These are phyloP conservation scores for Colletotrichum simmondsii DNA, from an alignment of 2,329 filamentous ascomycete species.

Conservation along the genomic window DNA sequence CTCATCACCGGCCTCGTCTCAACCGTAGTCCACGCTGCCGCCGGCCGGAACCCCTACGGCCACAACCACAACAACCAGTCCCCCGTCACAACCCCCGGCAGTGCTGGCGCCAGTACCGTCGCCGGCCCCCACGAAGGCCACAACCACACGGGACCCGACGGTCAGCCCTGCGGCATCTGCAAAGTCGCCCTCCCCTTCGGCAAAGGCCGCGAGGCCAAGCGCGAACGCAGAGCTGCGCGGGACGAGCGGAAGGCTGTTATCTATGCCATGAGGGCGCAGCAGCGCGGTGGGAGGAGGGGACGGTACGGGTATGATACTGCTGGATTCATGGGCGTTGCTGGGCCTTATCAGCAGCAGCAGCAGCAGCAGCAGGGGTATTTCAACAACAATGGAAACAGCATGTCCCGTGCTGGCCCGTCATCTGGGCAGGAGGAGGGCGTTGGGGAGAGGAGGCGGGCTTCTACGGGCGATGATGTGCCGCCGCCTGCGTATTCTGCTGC, in stretches of 20 bases:
- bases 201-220: conserved; percentile 25
- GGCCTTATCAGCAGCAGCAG: not conserved
- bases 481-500: conserved; percentile 27
- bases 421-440: conserved; percentile 11
- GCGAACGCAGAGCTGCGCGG: conserved; percentile 14
- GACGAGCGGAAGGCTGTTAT: conserved; percentile 25
- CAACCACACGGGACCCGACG: not conserved
- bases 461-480: not conserved
- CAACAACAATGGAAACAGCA: not conserved
- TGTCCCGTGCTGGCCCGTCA: not conserved
- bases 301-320: not conserved
- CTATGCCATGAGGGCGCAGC: conserved; percentile 27
- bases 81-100: not conserved
- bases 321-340: not conserved
- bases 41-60: conserved; percentile 29
- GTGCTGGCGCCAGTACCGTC: not conserved
- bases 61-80: conserved; percentile 18
- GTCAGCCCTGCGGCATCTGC: conserved; percentile 31
- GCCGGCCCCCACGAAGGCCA: not conserved
- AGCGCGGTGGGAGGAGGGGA: conserved; percentile 2
- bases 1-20: conserved; percentile 33
- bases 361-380: not conserved
- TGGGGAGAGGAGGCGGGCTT: not conserved
- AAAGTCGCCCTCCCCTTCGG: conserved; percentile 24
- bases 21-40: conserved; percentile 28